phyloP scores from a whole-genome alignment of 768 basidiomycete species.

The Neoboletus brunneissimus region DNA sequence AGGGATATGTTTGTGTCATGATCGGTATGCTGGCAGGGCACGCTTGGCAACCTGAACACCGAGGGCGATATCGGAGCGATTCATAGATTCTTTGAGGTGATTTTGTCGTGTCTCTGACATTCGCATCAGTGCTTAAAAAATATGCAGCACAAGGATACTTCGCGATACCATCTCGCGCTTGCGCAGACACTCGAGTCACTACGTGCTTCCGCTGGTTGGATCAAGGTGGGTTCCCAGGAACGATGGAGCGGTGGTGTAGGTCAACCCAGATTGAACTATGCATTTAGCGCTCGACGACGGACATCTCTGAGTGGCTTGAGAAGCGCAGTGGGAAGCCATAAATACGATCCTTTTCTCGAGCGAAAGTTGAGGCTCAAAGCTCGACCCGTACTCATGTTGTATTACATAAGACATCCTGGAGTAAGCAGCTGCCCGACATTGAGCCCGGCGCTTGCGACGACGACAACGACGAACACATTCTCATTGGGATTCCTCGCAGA shows the following conservation, averaged over 20 bases:
- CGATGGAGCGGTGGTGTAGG: background rate
- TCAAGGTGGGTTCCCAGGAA: constrained; percentile 47
- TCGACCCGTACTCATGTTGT: background rate
- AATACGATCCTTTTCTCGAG: background rate
- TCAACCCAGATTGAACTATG: background rate
- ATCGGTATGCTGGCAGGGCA: constrained; percentile 27
- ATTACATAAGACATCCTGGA: constrained; percentile 15
- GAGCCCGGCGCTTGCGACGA: constrained; percentile 5
- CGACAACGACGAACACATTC: constrained; percentile 11
- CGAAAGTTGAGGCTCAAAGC: background rate
- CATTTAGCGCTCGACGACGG: constrained; percentile 53
- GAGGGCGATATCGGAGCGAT: constrained; percentile 62
- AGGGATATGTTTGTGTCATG: background rate
- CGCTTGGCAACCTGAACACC: constrained; percentile 53
- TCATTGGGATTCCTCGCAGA: background rate
- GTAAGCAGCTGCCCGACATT: background rate
- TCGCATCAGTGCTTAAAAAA: background rate
- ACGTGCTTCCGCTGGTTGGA: constrained; percentile 55
- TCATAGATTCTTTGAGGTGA: constrained; percentile 74
- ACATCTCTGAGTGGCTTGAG: constrained; percentile 54
- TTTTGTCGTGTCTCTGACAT: constrained; percentile 3
- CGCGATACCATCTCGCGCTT: constrained; percentile 63
- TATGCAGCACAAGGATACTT: constrained; percentile 59
- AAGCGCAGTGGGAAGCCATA: background rate
- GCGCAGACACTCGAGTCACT: constrained; percentile 70